phyloP scores from a whole-genome alignment of 768 basidiomycete genomes.

The Lactarius akahatsu region DNA sequence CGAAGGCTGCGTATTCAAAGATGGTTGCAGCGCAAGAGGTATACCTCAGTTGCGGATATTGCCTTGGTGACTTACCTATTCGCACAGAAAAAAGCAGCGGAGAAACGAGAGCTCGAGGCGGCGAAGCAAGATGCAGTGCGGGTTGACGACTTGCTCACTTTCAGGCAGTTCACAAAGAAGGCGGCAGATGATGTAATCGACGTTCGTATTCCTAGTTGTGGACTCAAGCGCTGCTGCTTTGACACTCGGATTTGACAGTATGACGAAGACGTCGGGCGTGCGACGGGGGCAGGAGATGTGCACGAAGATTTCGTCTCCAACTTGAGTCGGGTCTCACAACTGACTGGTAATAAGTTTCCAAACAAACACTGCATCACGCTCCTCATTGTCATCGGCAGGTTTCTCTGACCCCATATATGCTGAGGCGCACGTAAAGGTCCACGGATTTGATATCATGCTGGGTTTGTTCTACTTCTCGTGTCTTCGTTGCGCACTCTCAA shows the following conservation, averaged over 20 bases:
- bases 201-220: slow-evolving; percentile 40
- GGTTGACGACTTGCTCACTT: slow-evolving; percentile 88
- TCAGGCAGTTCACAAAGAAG: slow-evolving; percentile 96
- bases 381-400: slow-evolving; percentile 44
- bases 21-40: slow-evolving; percentile 98
- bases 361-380: background rate
- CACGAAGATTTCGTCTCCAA: slow-evolving; percentile 95
- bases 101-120: slow-evolving; percentile 84
- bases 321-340: slow-evolving; percentile 86
- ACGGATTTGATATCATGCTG: slow-evolving; percentile 94
- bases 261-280: slow-evolving; percentile 83
- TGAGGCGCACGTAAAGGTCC: slow-evolving; percentile 96
- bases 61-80: background rate
- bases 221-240: background rate
- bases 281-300: slow-evolving; percentile 80
- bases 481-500: slow-evolving; percentile 1
- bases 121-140: slow-evolving; percentile 71
- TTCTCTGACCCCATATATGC: slow-evolving; percentile 99
- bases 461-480: slow-evolving; percentile 45
- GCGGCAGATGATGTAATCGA: slow-evolving; percentile 75
- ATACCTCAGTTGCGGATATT: slow-evolving; percentile 21
- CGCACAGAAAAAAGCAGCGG: slow-evolving; percentile 77
- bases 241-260: slow-evolving; percentile 51
- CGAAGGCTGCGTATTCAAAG: slow-evolving; percentile 86
- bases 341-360: slow-evolving; percentile 62